Conservation (phyloP, 176 grass and related monocot genomes). For the Carex littledalei region DNA sequence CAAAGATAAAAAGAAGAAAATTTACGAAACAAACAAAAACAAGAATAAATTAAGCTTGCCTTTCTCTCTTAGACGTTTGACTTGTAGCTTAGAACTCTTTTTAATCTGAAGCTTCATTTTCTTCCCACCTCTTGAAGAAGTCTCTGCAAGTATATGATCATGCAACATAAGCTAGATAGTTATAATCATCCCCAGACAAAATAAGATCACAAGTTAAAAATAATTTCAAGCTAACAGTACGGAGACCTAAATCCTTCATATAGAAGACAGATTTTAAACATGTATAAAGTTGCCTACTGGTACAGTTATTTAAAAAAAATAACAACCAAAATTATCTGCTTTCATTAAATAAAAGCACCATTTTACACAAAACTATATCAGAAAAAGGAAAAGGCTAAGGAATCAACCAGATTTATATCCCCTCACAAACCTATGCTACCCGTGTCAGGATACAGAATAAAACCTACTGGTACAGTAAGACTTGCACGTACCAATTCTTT, state of each 20-base stretch:
- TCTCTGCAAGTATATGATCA: constrained; percentile 11
- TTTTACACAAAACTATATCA: too few relatives aligned
- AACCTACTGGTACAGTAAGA: background rate
- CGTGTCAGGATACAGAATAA: too few relatives aligned
- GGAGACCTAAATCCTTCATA: background rate
- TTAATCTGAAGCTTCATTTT: constrained; percentile 32
- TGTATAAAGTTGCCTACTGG: background rate
- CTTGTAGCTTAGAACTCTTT: constrained; percentile 35
- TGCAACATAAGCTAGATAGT: background rate
- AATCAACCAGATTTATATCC: too few relatives aligned
- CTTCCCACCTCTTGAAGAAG: constrained; percentile 25
- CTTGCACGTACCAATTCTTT: background rate
- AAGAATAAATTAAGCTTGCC: constrained; percentile 21
- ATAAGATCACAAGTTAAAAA: background rate
- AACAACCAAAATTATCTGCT: too few relatives aligned
- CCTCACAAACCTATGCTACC: too few relatives aligned
- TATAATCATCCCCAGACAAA: background rate
- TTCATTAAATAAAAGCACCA: too few relatives aligned
- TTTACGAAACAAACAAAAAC: background rate
- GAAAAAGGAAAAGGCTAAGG: too few relatives aligned
- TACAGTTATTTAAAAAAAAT: background rate
- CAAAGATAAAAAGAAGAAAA: background rate
- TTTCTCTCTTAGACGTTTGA: constrained; percentile 37
- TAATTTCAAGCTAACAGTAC: background rate
- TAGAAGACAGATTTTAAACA: background rate